Percentiles rank a stretch among this genome's conserved stretches.
Evolutionary conservation across 2,329 filamentous ascomycete species (phyloP).

Genomic region (Stenocarpella maydis): DNA sequence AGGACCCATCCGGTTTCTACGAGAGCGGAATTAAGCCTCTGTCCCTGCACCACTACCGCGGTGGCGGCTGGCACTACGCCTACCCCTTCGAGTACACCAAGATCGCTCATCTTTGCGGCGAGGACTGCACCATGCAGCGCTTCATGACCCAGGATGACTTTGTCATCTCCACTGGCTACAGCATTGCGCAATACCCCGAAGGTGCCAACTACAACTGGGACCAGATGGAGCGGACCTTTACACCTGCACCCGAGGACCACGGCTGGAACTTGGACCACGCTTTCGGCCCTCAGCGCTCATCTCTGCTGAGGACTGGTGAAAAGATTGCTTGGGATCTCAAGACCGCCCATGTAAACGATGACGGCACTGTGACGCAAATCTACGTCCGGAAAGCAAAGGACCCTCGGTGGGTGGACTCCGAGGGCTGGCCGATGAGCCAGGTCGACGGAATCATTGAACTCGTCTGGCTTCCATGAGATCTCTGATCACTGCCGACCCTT

Average conservation of each 20-base stretch:
- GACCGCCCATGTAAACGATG: slow-evolving; percentile 55
- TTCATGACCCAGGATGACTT: slow-evolving; percentile 63
- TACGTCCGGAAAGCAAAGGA: slow-evolving; percentile 63
- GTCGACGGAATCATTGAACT: slow-evolving; percentile 65
- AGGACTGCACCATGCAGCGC: slow-evolving; percentile 66
- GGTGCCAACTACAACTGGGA: slow-evolving; percentile 52
- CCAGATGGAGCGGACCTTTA: slow-evolving; percentile 46
- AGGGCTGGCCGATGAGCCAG: slow-evolving; percentile 58
- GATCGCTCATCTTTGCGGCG: slow-evolving; percentile 66
- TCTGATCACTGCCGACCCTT: neutral
- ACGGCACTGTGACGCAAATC: slow-evolving; percentile 61
- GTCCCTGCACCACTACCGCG: slow-evolving; percentile 71
- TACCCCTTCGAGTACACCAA: slow-evolving; percentile 64
- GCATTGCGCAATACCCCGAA: slow-evolving; percentile 63
- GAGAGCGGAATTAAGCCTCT: slow-evolving; percentile 68
- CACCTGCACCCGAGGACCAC: slow-evolving; percentile 42
- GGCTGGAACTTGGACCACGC: slow-evolving; percentile 46
- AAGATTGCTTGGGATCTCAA: slow-evolving; percentile 56
- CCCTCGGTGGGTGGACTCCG: slow-evolving; percentile 58
- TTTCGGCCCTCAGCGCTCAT: slow-evolving; percentile 43
- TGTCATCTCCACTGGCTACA: slow-evolving; percentile 67
- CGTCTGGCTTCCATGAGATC: slow-evolving; percentile 57
- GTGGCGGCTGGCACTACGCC: slow-evolving; percentile 63
- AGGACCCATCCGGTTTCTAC: slow-evolving; percentile 70
- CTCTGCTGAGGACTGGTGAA: slow-evolving; percentile 42